Conservation (phyloP, 2,329 filamentous ascomycete genomes). For the Fusarium longipes region DNA sequence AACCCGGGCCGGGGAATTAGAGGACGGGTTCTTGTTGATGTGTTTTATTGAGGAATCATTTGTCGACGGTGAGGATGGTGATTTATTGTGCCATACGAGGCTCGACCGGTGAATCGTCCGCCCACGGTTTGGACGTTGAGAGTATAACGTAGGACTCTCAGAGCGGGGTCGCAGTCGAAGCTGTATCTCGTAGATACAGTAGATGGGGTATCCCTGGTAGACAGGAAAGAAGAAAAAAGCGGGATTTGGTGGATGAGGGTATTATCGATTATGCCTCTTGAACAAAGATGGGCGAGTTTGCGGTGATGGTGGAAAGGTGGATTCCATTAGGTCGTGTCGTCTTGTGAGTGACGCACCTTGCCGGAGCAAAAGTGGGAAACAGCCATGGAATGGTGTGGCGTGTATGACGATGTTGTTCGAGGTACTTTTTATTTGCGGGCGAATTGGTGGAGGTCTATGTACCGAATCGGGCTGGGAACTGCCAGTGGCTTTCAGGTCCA, state of each 20-base stretch:
- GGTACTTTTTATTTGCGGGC: conserved; percentile 11
- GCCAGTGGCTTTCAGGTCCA: conserved; percentile 9
- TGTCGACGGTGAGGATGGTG: conserved; percentile 31
- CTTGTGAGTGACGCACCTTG: conserved; percentile 37
- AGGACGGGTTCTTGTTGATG: conserved; percentile 25
- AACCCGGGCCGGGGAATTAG: conserved; percentile 72
- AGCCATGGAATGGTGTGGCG: conserved; percentile 38
- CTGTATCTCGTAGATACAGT: background rate
- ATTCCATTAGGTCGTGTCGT: conserved; percentile 24
- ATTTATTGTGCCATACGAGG: conserved; percentile 39
- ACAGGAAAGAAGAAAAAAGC: conserved; percentile 8
- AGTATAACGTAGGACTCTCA: background rate
- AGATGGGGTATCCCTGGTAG: conserved; percentile 10
- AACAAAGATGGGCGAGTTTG: conserved; percentile 10
- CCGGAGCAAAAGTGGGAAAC: conserved; percentile 45
- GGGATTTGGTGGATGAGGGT: conserved; percentile 26
- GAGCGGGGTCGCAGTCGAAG: conserved; percentile 22
- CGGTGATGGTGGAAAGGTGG: conserved; percentile 32
- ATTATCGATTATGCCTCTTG: conserved; percentile 28
- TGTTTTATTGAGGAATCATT: conserved; percentile 41
- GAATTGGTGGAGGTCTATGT: background rate
- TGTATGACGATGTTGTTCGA: conserved; percentile 42
- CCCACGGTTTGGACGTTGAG: conserved; percentile 10
- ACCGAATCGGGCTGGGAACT: background rate
- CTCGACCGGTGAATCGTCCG: conserved; percentile 23